Evolutionary conservation across 768 basidiomycete genomes (phyloP).

Genomic region (Amanita jacksonii): DNA sequence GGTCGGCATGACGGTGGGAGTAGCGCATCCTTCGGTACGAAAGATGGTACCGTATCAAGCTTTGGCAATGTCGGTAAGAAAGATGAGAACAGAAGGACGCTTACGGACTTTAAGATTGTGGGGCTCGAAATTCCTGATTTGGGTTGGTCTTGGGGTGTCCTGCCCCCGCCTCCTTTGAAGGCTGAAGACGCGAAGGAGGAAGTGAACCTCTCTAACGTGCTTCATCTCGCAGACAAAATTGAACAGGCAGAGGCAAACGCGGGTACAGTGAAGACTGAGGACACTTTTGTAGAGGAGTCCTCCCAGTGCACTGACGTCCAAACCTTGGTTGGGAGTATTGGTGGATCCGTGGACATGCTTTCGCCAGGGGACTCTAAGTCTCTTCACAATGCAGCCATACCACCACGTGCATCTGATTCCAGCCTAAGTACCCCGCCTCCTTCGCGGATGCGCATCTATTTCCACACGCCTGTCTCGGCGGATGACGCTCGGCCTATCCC

Average conservation of each 20-base stretch:
- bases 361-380: constrained; percentile 22
- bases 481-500: constrained; percentile 74
- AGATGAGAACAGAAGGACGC: constrained; percentile 82
- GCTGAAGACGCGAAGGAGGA: constrained; percentile 26
- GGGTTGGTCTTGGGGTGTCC: constrained; percentile 78
- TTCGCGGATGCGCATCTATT: constrained; percentile 84
- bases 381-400: constrained; percentile 16
- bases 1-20: constrained; percentile 33
- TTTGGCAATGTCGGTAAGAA: constrained; percentile 56
- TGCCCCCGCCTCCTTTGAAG: constrained; percentile 29
- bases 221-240: constrained; percentile 21
- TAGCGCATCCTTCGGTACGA: constrained; percentile 31
- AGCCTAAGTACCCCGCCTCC: constrained; percentile 42
- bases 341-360: constrained; percentile 18
- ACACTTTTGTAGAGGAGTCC: background rate
- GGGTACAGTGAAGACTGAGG: constrained; percentile 13
- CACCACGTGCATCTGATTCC: constrained; percentile 20
- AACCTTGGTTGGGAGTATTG: constrained; percentile 19
- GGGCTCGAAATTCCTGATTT: constrained; percentile 79
- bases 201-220: constrained; percentile 20
- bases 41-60: constrained; percentile 41
- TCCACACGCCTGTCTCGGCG: constrained; percentile 80
- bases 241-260: constrained; percentile 19
- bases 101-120: constrained; percentile 97
- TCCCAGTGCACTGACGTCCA: constrained; percentile 13